phyloP scores from a whole-genome alignment of 2,329 filamentous ascomycete species.

The Saccharata proteae region DNA sequence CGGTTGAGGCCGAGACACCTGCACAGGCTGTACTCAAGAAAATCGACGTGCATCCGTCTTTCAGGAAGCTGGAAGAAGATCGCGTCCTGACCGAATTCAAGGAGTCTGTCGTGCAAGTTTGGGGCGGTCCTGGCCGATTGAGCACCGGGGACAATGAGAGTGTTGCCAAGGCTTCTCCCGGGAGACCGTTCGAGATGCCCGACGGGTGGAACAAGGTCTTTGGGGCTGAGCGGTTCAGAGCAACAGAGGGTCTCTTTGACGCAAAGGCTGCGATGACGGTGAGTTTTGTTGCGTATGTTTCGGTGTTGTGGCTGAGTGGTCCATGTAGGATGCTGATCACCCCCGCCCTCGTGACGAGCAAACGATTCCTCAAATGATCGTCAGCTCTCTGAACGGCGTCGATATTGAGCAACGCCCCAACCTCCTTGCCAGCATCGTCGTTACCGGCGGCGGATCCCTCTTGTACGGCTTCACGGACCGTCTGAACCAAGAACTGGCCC shows the following conservation, averaged over 20 bases:
- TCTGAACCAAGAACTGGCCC: slow-evolving; percentile 69
- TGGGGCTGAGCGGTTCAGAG: slow-evolving; percentile 72
- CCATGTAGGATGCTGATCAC: slow-evolving; percentile 29
- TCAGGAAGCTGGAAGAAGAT: slow-evolving; percentile 78
- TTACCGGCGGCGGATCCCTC: slow-evolving; percentile 78
- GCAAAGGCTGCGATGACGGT: slow-evolving; percentile 55
- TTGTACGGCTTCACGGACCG: slow-evolving; percentile 88
- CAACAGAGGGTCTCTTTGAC: slow-evolving; percentile 85
- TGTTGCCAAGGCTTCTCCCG: slow-evolving; percentile 56
- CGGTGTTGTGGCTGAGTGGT: slow-evolving; percentile 5
- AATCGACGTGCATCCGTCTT: slow-evolving; percentile 57
- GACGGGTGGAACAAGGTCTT: slow-evolving; percentile 96
- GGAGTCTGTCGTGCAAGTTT: slow-evolving; percentile 90
- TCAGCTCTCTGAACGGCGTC: slow-evolving; percentile 61
- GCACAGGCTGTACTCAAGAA: slow-evolving; percentile 63
- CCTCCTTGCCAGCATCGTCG: slow-evolving; percentile 78
- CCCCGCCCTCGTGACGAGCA: slow-evolving; percentile 54
- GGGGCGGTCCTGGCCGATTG: slow-evolving; percentile 67
- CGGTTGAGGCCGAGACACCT: slow-evolving; percentile 75
- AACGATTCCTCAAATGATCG: slow-evolving; percentile 74
- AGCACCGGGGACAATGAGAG: slow-evolving; percentile 55
- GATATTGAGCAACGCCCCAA: slow-evolving; percentile 81
- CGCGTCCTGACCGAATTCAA: slow-evolving; percentile 92
- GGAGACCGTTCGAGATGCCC: slow-evolving; percentile 90
- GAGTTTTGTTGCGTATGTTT: neutral